phyloP scores from a whole-genome alignment of 257 asterid genomes.

The Scutellaria barbata region DNA sequence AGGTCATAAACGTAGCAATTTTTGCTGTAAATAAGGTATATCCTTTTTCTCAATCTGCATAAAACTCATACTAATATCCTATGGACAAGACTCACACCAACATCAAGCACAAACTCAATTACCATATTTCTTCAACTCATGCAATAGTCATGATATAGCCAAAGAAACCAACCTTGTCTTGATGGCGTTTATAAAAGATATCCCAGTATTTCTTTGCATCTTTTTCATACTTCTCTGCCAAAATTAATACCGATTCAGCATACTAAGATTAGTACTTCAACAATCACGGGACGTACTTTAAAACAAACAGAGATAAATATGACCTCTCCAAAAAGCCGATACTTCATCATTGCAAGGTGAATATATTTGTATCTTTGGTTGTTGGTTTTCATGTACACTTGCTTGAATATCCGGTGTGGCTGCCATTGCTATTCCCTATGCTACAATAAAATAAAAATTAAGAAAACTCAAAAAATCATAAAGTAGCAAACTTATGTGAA shows the following conservation, averaged over 20 bases:
- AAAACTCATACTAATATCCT: background rate
- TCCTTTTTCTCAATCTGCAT: background rate
- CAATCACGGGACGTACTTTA: background rate
- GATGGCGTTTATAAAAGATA: conserved; percentile 89
- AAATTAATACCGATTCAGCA: conserved; percentile 24
- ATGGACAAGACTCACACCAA: background rate
- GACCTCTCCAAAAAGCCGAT: conserved; percentile 88
- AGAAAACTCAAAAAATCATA: background rate
- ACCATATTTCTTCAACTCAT: conserved; percentile 22
- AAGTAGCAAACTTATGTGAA: conserved; percentile 24
- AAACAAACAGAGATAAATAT: conserved; percentile 20
- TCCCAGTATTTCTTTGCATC: conserved; percentile 98
- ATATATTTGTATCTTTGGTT: conserved; percentile 73
- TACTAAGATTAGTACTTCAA: conserved; percentile 2
- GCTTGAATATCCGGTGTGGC: conserved; percentile 36
- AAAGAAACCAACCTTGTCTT: conserved; percentile 69
- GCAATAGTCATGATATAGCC: background rate
- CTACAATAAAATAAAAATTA: background rate
- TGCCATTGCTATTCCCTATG: conserved; percentile 41
- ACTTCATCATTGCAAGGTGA: conserved; percentile 79
- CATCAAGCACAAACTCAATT: background rate
- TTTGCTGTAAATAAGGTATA: background rate
- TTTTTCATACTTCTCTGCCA: conserved; percentile 84
- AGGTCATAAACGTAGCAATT: background rate
- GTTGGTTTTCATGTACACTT: conserved; percentile 40